These are phyloP conservation scores for Lasiodiplodia hormozganensis DNA, from an alignment of 2,329 filamentous ascomycete genomes.

Conservation along the genomic window DNA sequence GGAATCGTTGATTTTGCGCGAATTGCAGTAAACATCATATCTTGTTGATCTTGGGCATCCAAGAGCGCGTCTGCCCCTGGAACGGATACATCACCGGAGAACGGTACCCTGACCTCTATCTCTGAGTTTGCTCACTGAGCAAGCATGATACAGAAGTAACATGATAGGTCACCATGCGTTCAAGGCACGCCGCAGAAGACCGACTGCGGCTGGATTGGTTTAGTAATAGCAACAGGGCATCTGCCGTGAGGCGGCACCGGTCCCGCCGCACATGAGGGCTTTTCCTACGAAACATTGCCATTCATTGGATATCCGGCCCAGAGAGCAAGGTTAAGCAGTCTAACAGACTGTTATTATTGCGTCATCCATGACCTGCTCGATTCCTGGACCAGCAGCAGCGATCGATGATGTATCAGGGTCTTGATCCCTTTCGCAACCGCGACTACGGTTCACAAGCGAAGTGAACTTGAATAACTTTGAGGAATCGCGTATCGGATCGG, in stretches of 20 bases:
- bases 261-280: neutral
- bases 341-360: neutral
- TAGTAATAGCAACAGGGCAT: neutral
- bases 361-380: slow-evolving; percentile 1
- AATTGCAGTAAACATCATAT: neutral
- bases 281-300: neutral
- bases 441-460: neutral
- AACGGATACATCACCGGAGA: slow-evolving; percentile 5
- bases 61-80: neutral
- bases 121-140: neutral
- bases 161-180: neutral
- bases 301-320: neutral
- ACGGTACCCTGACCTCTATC: neutral
- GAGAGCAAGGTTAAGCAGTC: neutral
- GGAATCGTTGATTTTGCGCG: slow-evolving; percentile 2
- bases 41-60: neutral
- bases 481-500: neutral
- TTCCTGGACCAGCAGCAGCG: neutral
- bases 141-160: neutral
- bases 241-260: neutral
- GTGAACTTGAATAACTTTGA: neutral
- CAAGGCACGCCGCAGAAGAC: neutral
- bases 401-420: neutral
- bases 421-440: neutral
- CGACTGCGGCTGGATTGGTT: neutral